Evolutionary conservation across 2,329 filamentous ascomycete genomes (phyloP), one percentile per base, ranked within the genome.

Genomic region (Saccharata proteae): DNA sequence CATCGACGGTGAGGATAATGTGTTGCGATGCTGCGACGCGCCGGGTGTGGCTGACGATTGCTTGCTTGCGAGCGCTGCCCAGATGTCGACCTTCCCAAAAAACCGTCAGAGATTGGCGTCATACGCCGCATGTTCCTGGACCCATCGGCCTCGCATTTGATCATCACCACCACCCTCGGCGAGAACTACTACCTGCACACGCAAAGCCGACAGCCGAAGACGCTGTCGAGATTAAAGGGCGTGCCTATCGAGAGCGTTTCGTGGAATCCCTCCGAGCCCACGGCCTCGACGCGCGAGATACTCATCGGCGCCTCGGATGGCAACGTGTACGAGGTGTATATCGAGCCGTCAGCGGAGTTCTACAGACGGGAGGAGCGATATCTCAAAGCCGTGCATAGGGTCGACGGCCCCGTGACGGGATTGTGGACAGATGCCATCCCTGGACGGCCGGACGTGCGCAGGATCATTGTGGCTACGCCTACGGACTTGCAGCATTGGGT

Each of bases 131-230:
- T 98, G 72, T 98, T 98, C 61, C 80, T 98, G 49, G 90, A 98
- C 51, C 88, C 90, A 16, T 93, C 88, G 8, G 90, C 90, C 16
- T 94, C 85, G 5, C 90, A 98, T 60, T 67, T 98, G 16, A 73
- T 98, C 41, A 76, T 98, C 43, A 85, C 80, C 52, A 98, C 90
- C 3, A 80, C 84, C 4, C 72, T 85, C 23, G 85, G 85, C 52
- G 90, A 98, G 57, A 96, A 93, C 60, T 98, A 86, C 64, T 98
- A 98, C 57, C 79, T 98, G 7, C 90, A 98, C 55, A 88, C 85
- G 8, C 88, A 96, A 53, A 90, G 86, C 19, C 80, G 84, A 43
- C 80, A 86, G 42, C 85, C 88, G 3, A 83, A 90, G 40, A 71
- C 78, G 6, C 65, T 98, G 20, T 76, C 80, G 10, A 73, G 84